Conservation (phyloP, 108 stramenopile species). For the Cyclotella sp. region DNA sequence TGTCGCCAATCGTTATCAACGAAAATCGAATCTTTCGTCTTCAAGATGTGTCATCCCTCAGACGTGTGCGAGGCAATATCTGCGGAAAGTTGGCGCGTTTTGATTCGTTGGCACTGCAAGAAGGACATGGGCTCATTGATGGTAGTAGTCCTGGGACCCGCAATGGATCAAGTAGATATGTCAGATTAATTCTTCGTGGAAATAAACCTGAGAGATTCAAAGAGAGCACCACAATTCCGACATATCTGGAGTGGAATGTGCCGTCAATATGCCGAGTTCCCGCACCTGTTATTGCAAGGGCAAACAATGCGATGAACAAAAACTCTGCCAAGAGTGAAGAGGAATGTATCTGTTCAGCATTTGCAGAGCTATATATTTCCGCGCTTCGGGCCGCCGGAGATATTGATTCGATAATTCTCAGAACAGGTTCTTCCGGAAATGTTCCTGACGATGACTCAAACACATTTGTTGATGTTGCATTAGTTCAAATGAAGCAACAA, state of each 20-base stretch:
- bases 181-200: slow-evolving; percentile 70
- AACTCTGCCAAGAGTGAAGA: slow-evolving; percentile 42
- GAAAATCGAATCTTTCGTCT: slow-evolving; percentile 26
- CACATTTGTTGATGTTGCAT: slow-evolving; percentile 50
- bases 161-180: slow-evolving; percentile 43
- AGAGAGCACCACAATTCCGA: slow-evolving; percentile 88
- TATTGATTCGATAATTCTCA: slow-evolving; percentile 25
- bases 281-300: slow-evolving; percentile 41
- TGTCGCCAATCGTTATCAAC: slow-evolving; percentile 52
- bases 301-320: slow-evolving; percentile 18
- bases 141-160: not conserved
- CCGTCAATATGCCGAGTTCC: slow-evolving; percentile 83
- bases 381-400: slow-evolving; percentile 44
- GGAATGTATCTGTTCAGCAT: slow-evolving; percentile 58
- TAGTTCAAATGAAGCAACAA: slow-evolving; percentile 52
- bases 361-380: slow-evolving; percentile 59
- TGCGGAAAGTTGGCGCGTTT: slow-evolving; percentile 29
- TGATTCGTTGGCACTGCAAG: slow-evolving; percentile 22
- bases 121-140: not conserved
- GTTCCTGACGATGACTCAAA: slow-evolving; percentile 30
- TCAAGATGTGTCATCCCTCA: slow-evolving; percentile 25
- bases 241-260: slow-evolving; percentile 79
- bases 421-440: slow-evolving; percentile 30
- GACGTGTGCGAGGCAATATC: slow-evolving; percentile 36
- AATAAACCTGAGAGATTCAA: slow-evolving; percentile 72